Evolutionary conservation across 495 filamentous ascomycete species (phyloP).

Genomic region (Lepraria neglecta): DNA sequence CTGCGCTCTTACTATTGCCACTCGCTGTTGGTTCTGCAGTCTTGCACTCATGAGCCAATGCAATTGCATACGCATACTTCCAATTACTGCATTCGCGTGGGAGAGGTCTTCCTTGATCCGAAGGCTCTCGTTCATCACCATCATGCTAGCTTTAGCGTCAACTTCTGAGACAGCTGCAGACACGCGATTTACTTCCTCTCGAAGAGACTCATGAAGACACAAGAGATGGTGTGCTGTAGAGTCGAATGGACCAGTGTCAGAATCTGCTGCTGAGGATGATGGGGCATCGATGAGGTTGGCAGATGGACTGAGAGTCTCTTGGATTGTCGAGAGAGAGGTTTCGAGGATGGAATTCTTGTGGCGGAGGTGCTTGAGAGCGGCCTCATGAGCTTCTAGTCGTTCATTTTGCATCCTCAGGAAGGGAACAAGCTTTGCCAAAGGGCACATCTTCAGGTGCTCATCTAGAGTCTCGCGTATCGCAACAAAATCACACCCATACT

Average conservation of each 20-base stretch:
- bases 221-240: constrained; percentile 54
- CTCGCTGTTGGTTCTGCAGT: constrained; percentile 37
- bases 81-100: constrained; percentile 58
- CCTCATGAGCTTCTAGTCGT: constrained; percentile 50
- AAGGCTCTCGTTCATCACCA: constrained; percentile 61
- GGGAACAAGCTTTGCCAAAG: constrained; percentile 53
- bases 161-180: constrained; percentile 54
- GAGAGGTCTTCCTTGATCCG: constrained; percentile 63
- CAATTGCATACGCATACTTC: constrained; percentile 58
- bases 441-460: constrained; percentile 49
- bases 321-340: constrained; percentile 47
- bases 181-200: constrained; percentile 56
- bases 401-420: constrained; percentile 52
- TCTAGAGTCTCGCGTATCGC: constrained; percentile 45
- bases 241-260: constrained; percentile 32
- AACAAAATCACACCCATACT: constrained; percentile 51
- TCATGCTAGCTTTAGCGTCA: constrained; percentile 60
- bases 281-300: constrained; percentile 19
- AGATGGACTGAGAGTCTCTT: constrained; percentile 33
- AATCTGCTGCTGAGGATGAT: constrained; percentile 8
- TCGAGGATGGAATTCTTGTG: constrained; percentile 55
- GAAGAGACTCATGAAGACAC: constrained; percentile 61
- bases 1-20: constrained; percentile 2
- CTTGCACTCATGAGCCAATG: constrained; percentile 62
- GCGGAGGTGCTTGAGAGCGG: constrained; percentile 50